Evolutionary conservation across 768 basidiomycete genomes (phyloP), one percentile per base, ranked within the genome.

Genomic region (Gloeostereum incarnatum): DNA sequence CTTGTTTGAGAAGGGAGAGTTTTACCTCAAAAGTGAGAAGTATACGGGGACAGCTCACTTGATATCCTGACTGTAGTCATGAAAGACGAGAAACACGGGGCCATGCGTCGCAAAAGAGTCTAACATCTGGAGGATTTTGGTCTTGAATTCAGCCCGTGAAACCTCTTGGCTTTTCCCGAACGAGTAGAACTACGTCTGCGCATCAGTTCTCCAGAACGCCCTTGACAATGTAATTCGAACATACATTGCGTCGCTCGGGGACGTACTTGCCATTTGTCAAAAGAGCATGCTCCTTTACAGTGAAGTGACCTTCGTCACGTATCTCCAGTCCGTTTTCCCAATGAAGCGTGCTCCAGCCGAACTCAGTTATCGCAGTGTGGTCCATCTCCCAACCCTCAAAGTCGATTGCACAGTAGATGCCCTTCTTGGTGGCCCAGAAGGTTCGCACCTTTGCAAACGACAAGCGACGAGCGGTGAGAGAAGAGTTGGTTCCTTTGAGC

Each of bases 351-450:
- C 76, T 75, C 69, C 75, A 90, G n/a, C 90, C 90, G 47, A 87
- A 81, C 53, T 93, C 90, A 18, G 84, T 88, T 45, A 90, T 63
- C 16, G 79, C 44, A 1, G 61, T 71, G 49, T 87, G 82, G 30
- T 87, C 83, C 29, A 57, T 56, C 51, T 92, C 89, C 86, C 86
- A 91, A 13, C 71, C 74, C 57, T 91, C 89, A 45, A 91, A 80
- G 54, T 91, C 89, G 36, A 90, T 57, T 11, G 86, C 75, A 50
- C 73, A 73, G 82, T 85, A 90, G 3, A 73, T 70, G 29, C 84
- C 87, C 18, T 55, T 65, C 52, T 78, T 75, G 42, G 68, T 68
- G 0, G 60, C 57, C 78, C 80, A 89, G 37, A 76, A 63, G 3
- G 66, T 53, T 13, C 86, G 77, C 18, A 78, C 69, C 4, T 70